Base-by-base conservation (phyloP, 2,329 filamentous ascomycete species). In the Periconia digitata region DNA sequence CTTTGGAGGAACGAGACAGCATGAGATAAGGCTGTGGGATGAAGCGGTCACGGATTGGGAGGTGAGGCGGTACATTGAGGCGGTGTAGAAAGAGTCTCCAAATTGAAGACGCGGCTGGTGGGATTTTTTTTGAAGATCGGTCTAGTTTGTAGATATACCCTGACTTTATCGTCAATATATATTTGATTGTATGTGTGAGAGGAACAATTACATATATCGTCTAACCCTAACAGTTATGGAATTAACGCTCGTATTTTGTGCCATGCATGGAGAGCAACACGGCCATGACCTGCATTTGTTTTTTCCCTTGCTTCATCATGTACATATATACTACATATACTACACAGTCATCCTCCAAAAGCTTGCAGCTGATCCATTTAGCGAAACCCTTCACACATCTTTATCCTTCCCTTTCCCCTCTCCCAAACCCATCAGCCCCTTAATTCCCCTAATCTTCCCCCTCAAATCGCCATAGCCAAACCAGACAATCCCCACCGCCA, bases 11-110 rank as follows among this genome's bases (percentile, higher is more conserved):
- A 96, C 92, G 16, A 82, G 94, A 55, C 87, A 95, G 70, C 92
- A 99, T 72, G 94, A 99, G 74, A 81, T 94, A 49, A 78, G 89
- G 52, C 74, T 96, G 17, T 99, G 89, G 87, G 92, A 97, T 62
- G 92, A 97, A 71, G 92, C 92, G 2, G 92, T 97, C 6, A 97
- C 94, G 17, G 94, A 97, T 72, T 97, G 92, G 91, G 92, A 79
- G 71, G 87, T 85, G 46, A 60, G 55, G 44, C 54, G 67, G 50
- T 70, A 70, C 49, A 70, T 70, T 44, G 67, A 70, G 55, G 68
- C 65, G 22, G 67, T 70, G 1, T 70, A 43, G 38, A 15, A 13
- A n/a, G n/a, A n/a, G n/a, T n/a, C n/a, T n/a, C n/a, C n/a, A n/a
- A n/a, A 21, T 20, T 40, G 24, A 18, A 27, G 20, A n/a, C 8